Evolutionary conservation across 1,284 basidiomycete species (phyloP), one percentile per base, ranked within the genome.

Genomic region (Xerocomus amazonicus): DNA sequence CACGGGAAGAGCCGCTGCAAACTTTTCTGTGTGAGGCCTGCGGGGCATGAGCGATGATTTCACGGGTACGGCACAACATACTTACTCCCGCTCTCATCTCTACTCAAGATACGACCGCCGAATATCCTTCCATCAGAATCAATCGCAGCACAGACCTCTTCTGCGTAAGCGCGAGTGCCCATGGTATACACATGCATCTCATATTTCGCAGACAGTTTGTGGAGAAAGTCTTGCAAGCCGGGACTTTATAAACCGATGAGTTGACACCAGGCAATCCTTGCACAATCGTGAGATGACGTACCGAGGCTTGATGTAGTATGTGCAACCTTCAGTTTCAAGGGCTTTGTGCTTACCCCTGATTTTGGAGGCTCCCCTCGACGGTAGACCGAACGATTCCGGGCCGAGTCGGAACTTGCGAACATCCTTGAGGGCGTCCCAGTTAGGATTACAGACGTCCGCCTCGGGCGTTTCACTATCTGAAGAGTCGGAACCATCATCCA

Each of bases 101-200:
- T 79, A 65, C 90, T 95, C 44, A 99, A 71, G 45, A 99, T 83
- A 35, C 96, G 80, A 38, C 87, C 87, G 40, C 90, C 89, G 62
- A 99, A 99, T 54, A 90, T 77, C 66, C 78, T 84, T 13, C 86
- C 85, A 48, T 89, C 83, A 9, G 95, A 92, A 72, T 99, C 96
- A 64, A 99, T 90, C 34, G 93, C 85, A 49, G 86, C 82, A 72
- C 94, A 97, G 14, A 98, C 94, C 68, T 94, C 84, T 70, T 95
- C 90, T 36, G 96, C 96, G 69, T 99, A 99, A 39, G 93, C 89
- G 38, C 96, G 82, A 16, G 96, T 98, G 48, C 96, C 96, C 94
- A 99, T 99, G 26, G 96, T 99, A 72, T 99, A 99, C 44, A 99
- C 94, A 69, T 99, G 96, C 90, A 99, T 92, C 72, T 99, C 93